Percentiles rank a stretch among this genome's conserved stretches.
These are phyloP conservation scores for Cytospora leucostoma DNA, from an alignment of 2,329 filamentous ascomycete species.

Conservation along the genomic window DNA sequence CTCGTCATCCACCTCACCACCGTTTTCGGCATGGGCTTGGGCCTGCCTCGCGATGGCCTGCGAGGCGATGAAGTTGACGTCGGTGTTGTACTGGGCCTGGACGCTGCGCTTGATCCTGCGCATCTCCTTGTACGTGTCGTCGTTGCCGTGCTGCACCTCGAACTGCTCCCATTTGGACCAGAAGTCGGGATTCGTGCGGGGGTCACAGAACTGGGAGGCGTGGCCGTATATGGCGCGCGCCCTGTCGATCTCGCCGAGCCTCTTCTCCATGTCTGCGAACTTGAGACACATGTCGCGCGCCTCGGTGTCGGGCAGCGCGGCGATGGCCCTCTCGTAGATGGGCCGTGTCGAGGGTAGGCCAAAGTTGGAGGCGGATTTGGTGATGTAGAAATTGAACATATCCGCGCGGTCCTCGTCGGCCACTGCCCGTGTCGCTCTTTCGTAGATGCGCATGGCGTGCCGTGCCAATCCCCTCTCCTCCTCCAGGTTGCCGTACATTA, in stretches of 20 bases:
- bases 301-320: constrained; percentile 87
- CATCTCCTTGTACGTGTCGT: constrained; percentile 99
- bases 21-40: constrained; percentile 48
- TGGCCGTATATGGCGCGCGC: constrained; percentile 95
- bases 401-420: constrained; percentile 91
- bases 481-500: constrained; percentile 98
- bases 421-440: constrained; percentile 91
- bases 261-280: constrained; percentile 71
- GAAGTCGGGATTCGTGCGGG: constrained; percentile 83
- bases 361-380: constrained; percentile 97
- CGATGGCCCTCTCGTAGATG: constrained; percentile 95
- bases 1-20: constrained; percentile 48
- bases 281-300: constrained; percentile 98
- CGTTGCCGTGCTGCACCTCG: constrained; percentile 96
- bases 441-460: constrained; percentile 98
- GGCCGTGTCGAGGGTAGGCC: constrained; percentile 90
- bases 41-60: constrained; percentile 86
- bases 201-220: constrained; percentile 95
- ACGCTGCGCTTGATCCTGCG: constrained; percentile 95
- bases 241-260: constrained; percentile 72
- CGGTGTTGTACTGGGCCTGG: constrained; percentile 96
- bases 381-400: constrained; percentile 99
- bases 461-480: constrained; percentile 92
- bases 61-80: constrained; percentile 97
- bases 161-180: constrained; percentile 98